Percentiles rank a stretch among this genome's conserved stretches.
Evolutionary conservation across 75 land plant species (phyloP).

Genomic region (Gnetum montanum): DNA sequence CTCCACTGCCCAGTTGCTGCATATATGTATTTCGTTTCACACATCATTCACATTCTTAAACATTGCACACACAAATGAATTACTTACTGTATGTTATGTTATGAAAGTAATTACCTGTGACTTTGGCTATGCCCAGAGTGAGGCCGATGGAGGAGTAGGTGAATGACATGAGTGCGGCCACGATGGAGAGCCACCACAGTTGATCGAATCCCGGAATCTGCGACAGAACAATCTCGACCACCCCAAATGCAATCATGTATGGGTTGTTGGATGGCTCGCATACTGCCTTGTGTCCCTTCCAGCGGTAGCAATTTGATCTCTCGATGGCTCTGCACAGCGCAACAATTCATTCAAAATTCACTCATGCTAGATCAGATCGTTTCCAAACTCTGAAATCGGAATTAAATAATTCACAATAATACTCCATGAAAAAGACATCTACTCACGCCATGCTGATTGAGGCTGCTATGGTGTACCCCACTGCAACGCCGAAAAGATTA

Average conservation of each 20-base stretch:
- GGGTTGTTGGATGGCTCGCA: conserved; percentile 35
- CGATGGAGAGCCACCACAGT: conserved; percentile 54
- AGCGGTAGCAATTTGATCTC: conserved; percentile 45
- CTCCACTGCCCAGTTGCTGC: conserved; percentile 29
- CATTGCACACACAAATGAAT: too few relatives aligned
- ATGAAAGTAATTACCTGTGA: conserved; percentile 23
- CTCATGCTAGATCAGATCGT: background rate
- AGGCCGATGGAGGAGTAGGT: conserved; percentile 57
- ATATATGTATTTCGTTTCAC: background rate
- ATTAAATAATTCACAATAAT: background rate
- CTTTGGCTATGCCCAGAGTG: conserved; percentile 41
- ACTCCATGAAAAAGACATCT: background rate
- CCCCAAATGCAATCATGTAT: conserved; percentile 49
- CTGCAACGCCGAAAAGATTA: conserved; percentile 49
- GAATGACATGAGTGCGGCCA: conserved; percentile 62
- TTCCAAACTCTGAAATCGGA: background rate
- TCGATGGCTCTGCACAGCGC: conserved; percentile 32
- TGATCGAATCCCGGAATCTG: conserved; percentile 54
- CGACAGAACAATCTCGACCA: conserved; percentile 30
- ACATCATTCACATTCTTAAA: background rate
- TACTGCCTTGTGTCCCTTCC: conserved; percentile 12
- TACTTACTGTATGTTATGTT: too few relatives aligned
- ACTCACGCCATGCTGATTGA: conserved; percentile 69
- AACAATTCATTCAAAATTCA: background rate
- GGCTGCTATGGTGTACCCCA: conserved; percentile 55